phyloP scores from a whole-genome alignment of 1,139 yeast genomes.

The Geotrichum europaeum region DNA sequence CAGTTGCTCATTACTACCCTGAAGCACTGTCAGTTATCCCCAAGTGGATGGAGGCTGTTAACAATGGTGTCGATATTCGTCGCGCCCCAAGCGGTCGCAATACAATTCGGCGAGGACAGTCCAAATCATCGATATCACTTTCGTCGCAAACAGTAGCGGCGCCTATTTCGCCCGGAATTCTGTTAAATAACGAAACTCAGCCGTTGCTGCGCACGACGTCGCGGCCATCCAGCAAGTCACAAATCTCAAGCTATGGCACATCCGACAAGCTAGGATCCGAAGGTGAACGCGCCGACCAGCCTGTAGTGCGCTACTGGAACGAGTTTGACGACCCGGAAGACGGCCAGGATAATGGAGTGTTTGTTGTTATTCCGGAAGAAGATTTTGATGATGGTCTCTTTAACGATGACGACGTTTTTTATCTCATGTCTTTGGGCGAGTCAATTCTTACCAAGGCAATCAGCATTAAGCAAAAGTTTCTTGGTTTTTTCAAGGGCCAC shows the following conservation, averaged over 20 bases:
- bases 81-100: constrained; percentile 24
- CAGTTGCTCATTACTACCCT: constrained; percentile 21
- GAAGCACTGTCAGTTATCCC: constrained; percentile 30
- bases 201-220: constrained; percentile 8
- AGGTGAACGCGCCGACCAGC: constrained; percentile 26
- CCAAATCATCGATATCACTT: constrained; percentile 7
- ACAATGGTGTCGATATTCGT: constrained; percentile 33
- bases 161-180: constrained; percentile 12
- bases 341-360: constrained; percentile 35
- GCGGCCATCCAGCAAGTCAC: not conserved
- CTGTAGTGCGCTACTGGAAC: constrained; percentile 57
- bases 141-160: not conserved
- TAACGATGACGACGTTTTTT: constrained; percentile 36
- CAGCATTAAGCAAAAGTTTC: constrained; percentile 22
- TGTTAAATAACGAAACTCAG: constrained; percentile 13
- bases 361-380: constrained; percentile 33
- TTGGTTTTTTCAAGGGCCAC: constrained; percentile 23
- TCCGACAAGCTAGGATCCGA: constrained; percentile 10
- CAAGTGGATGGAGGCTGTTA: constrained; percentile 33
- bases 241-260: not conserved
- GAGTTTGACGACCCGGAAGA: constrained; percentile 65
- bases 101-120: constrained; percentile 2
- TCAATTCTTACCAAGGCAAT: constrained; percentile 18
- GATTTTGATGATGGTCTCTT: constrained; percentile 30
- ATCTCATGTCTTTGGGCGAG: constrained; percentile 27